Percentiles rank a stretch among this genome's conserved stretches.
Evolutionary conservation across 352 stramenopile species (phyloP).

Genomic region (Globisporangium lucens): DNA sequence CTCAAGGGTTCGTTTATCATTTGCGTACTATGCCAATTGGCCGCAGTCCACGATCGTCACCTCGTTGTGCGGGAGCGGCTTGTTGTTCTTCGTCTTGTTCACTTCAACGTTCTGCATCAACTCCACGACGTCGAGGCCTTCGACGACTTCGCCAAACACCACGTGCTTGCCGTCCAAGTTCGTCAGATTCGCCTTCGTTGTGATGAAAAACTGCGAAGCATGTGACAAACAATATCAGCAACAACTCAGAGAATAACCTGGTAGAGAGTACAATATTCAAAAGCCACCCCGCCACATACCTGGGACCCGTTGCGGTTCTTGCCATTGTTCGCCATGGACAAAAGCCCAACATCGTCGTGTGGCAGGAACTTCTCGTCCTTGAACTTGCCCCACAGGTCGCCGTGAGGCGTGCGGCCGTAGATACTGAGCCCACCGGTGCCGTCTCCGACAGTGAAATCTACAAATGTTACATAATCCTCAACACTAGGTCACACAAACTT

Average conservation of each 20-base stretch:
- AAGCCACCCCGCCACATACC: slow-evolving; percentile 26
- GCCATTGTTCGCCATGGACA: slow-evolving; percentile 84
- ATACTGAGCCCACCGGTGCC: slow-evolving; percentile 79
- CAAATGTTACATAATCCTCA: not conserved
- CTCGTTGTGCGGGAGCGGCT: slow-evolving; percentile 50
- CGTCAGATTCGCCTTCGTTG: slow-evolving; percentile 52
- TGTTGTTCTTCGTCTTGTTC: slow-evolving; percentile 39
- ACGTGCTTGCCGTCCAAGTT: slow-evolving; percentile 94
- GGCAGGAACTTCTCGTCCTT: slow-evolving; percentile 75
- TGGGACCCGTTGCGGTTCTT: slow-evolving; percentile 73
- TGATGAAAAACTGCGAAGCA: slow-evolving; percentile 69
- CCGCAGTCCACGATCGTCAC: slow-evolving; percentile 67
- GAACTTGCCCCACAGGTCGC: slow-evolving; percentile 81
- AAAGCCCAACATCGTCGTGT: slow-evolving; percentile 67
- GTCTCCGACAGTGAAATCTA: slow-evolving; percentile 65
- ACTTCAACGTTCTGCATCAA: slow-evolving; percentile 66
- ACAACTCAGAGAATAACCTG: not conserved
- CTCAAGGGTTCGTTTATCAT: not conserved
- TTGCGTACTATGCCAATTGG: slow-evolving; percentile 26
- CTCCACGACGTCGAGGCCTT: slow-evolving; percentile 72
- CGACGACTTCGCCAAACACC: slow-evolving; percentile 94
- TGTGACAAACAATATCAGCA: not conserved
- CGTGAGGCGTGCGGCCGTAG: slow-evolving; percentile 59
- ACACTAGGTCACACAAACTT: not conserved
- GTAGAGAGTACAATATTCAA: not conserved